Conservation (phyloP, 192 early-diverging fungal species). For the Coemansia sp. region DNA sequence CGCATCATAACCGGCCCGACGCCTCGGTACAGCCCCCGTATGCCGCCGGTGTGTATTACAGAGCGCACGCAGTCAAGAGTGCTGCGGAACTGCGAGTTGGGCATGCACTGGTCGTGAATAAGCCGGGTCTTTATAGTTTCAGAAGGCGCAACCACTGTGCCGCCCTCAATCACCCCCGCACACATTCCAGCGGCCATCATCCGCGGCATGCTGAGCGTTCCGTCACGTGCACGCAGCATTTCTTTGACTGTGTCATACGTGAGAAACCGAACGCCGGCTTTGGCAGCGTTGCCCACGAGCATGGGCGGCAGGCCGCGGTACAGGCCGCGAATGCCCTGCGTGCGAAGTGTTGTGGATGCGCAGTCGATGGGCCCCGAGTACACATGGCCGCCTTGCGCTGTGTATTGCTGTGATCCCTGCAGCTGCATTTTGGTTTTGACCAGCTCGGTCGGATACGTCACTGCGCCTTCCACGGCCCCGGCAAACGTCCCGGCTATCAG, state of each 20-base stretch:
- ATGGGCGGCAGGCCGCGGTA: slow-evolving; percentile 90
- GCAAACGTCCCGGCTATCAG: slow-evolving; percentile 82
- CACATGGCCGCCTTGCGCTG: slow-evolving; percentile 32
- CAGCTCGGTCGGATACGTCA: slow-evolving; percentile 95
- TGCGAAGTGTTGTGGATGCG: slow-evolving; percentile 65
- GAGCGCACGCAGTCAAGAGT: slow-evolving; percentile 70
- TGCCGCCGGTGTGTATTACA: slow-evolving; percentile 71
- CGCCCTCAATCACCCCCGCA: slow-evolving; percentile 87
- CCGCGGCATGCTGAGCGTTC: slow-evolving; percentile 65
- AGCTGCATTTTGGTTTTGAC: slow-evolving; percentile 96
- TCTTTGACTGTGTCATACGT: slow-evolving; percentile 85
- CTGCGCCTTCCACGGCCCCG: slow-evolving; percentile 85
- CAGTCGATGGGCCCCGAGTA: slow-evolving; percentile 85
- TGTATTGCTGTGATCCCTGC: slow-evolving; percentile 58
- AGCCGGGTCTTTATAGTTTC: slow-evolving; percentile 97
- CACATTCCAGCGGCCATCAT: slow-evolving; percentile 79
- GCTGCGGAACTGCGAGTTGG: slow-evolving; percentile 75
- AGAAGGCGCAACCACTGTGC: slow-evolving; percentile 84
- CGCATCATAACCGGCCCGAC: slow-evolving; percentile 88
- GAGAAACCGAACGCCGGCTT: slow-evolving; percentile 91
- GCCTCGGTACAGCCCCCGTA: slow-evolving; percentile 86
- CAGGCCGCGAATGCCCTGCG: slow-evolving; percentile 71
- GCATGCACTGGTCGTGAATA: slow-evolving; percentile 84
- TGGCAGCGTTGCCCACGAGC: slow-evolving; percentile 87
- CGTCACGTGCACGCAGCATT: slow-evolving; percentile 67